Base-by-base conservation (phyloP, 1,284 basidiomycete species). In the Hemileia vastatrix region DNA sequence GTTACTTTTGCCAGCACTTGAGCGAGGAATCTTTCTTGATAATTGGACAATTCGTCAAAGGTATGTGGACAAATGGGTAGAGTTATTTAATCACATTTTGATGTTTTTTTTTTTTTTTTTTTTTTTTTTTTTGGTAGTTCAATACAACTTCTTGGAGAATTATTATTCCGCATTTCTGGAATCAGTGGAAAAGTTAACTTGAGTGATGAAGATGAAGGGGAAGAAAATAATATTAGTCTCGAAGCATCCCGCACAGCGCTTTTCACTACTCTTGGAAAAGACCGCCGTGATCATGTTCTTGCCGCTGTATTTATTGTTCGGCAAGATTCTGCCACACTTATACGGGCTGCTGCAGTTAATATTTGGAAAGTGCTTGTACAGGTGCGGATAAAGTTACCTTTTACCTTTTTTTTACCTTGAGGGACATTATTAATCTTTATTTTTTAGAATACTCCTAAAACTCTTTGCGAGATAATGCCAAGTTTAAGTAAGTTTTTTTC, bases 351-450 rank as follows among this genome's bases (percentile, higher is more conserved):
- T 2, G 90, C 94, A 0, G 84, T 94, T 60, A 91, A 94, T 67
- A 96, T 97, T 67, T 99, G 95, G 95, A 98, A 98, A 78, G 93
- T 90, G 1, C 81, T 98, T 66, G 93, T 99, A 24, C 84, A 90
- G 32, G 61, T 63, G 36, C 56, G 59, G n/a, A n/a, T n/a, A n/a
- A n/a, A n/a, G n/a, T n/a, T n/a, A n/a, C n/a, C n/a, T n/a, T n/a
- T n/a, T n/a, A n/a, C 47, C 18, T 9, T 15, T 19, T 24, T 53
- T n/a, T 21, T 24, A 52, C 24, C 24, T 53, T 19, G n/a, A 8
- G 45, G n/a, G 18, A 19, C 23, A 21, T 19, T 47, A 3, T 47
- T 2, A 47, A 19, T 1, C 18, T 19, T 5, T 11, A 11, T 36
- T 27, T 23, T 48, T 9, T n/a, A 63, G 61, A 63, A 63, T 48